Evolutionary conservation across 2,329 filamentous ascomycete species (phyloP).

Genomic region (Pestalotiopsis sp.): DNA sequence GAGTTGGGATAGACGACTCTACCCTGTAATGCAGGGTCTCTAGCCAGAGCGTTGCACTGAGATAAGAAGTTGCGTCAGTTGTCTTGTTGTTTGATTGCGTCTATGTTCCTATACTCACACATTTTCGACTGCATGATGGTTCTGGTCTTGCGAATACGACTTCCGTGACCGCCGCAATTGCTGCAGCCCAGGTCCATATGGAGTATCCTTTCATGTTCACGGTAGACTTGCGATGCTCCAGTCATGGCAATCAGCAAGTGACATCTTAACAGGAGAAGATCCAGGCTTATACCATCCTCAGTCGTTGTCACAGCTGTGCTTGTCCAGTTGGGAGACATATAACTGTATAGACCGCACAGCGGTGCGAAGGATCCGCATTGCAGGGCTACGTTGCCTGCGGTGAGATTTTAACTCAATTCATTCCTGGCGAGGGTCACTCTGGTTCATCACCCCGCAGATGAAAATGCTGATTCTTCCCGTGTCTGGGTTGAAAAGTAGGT

Average conservation of each 20-base stretch:
- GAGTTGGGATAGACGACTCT: constrained; percentile 2
- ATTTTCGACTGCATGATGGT: neutral
- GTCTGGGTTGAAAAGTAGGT: neutral
- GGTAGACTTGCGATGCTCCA: neutral
- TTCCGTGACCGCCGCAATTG: neutral
- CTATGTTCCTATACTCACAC: neutral
- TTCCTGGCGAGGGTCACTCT: neutral
- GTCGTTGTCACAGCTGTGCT: neutral
- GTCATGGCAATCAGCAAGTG: neutral
- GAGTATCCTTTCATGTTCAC: neutral
- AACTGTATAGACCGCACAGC: neutral
- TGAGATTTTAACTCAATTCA: neutral
- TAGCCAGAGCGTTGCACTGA: neutral
- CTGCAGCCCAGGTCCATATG: neutral
- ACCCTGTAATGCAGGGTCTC: neutral
- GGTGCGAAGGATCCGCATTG: neutral
- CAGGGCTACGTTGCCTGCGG: neutral
- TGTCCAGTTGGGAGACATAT: neutral
- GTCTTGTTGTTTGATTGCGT: neutral
- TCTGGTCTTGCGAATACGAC: neutral
- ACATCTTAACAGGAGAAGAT: neutral
- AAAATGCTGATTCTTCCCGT: neutral
- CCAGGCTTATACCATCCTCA: neutral
- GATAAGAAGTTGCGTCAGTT: neutral
- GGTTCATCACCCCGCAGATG: neutral